Conservation (phyloP, 2,329 filamentous ascomycete species). For the Xylariaceae sp. region DNA sequence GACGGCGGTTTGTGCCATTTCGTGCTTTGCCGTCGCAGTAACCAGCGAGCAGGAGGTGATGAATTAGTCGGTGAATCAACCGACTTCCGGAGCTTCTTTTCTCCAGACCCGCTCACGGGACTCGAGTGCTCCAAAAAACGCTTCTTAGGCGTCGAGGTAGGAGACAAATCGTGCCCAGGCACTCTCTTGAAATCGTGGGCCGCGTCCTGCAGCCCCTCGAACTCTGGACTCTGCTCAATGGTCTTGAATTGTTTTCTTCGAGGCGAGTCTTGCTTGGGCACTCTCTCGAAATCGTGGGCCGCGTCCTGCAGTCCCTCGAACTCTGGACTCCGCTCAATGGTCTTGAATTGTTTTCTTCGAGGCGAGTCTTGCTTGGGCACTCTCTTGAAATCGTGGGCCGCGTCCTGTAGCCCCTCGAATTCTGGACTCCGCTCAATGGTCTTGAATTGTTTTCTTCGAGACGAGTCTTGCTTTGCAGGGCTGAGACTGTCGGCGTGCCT, state of each 20-base stretch:
- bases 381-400: constrained; percentile 14
- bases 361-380: constrained; percentile 2
- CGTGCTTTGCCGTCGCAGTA: constrained; percentile 1
- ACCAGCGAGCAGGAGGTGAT: background rate
- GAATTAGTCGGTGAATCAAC: background rate
- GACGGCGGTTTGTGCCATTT: constrained; percentile 6
- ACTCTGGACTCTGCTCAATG: constrained; percentile 3
- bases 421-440: constrained; percentile 2
- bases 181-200: constrained; percentile 12
- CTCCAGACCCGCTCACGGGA: constrained; percentile 1
- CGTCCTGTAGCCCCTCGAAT: constrained; percentile 8
- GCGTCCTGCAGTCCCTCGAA: constrained; percentile 10
- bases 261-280: constrained; percentile 4
- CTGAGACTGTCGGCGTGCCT: constrained; percentile 6
- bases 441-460: constrained; percentile 11
- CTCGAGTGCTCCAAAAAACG: constrained; percentile 4
- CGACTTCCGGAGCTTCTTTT: constrained; percentile 1
- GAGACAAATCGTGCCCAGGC: constrained; percentile 7
- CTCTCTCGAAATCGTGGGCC: constrained; percentile 12
- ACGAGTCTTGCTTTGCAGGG: constrained; percentile 5
- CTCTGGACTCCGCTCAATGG: constrained; percentile 3
- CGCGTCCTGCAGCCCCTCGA: constrained; percentile 11
- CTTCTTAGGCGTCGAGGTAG: constrained; percentile 9
- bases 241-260: constrained; percentile 8
- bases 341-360: constrained; percentile 8